Evolutionary conservation across 129 eudicot species (phyloP).

Genomic region (Sambucus nigra): DNA sequence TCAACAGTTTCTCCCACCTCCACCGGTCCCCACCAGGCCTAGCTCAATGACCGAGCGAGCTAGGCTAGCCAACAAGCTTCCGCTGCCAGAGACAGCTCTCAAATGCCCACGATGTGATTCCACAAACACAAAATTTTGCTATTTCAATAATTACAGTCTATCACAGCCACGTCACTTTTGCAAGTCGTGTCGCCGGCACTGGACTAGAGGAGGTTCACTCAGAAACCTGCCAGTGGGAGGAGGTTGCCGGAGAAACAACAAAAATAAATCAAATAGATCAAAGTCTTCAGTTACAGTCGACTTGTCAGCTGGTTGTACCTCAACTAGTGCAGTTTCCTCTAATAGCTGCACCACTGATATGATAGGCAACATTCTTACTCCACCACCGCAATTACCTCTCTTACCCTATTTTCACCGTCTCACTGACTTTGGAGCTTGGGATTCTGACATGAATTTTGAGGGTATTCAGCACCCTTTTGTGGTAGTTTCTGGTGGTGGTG

Average conservation of each 20-base stretch:
- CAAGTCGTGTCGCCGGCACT: slow-evolving; percentile 27
- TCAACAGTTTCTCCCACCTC: slow-evolving; percentile 21
- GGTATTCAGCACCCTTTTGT: slow-evolving; percentile 2
- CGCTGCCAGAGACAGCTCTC: slow-evolving; percentile 22
- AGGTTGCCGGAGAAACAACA: slow-evolving; percentile 44
- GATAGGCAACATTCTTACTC: slow-evolving; percentile 15
- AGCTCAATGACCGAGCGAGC: slow-evolving; percentile 24
- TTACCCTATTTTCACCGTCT: slow-evolving; percentile 22
- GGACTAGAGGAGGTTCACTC: slow-evolving; percentile 30
- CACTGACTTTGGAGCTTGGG: slow-evolving; percentile 22
- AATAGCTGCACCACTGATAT: slow-evolving; percentile 22
- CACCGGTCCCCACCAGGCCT: slow-evolving; percentile 13
- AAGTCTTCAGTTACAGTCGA: slow-evolving; percentile 15
- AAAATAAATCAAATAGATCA: slow-evolving; percentile 25
- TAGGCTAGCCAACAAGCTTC: slow-evolving; percentile 24
- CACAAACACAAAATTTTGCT: slow-evolving; percentile 40
- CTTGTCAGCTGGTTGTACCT: neutral
- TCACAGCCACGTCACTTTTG: slow-evolving; percentile 31
- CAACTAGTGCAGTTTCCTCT: slow-evolving; percentile 22
- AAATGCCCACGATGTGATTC: slow-evolving; percentile 32
- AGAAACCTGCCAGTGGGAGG: slow-evolving; percentile 38
- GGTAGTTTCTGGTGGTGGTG: neutral
- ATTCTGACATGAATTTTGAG: slow-evolving; percentile 23
- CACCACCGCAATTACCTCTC: slow-evolving; percentile 26
- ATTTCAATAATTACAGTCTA: slow-evolving; percentile 29